Evolutionary conservation across 1,284 basidiomycete species (phyloP), one percentile per base, ranked within the genome.

Genomic region (Chalciporus sp.): DNA sequence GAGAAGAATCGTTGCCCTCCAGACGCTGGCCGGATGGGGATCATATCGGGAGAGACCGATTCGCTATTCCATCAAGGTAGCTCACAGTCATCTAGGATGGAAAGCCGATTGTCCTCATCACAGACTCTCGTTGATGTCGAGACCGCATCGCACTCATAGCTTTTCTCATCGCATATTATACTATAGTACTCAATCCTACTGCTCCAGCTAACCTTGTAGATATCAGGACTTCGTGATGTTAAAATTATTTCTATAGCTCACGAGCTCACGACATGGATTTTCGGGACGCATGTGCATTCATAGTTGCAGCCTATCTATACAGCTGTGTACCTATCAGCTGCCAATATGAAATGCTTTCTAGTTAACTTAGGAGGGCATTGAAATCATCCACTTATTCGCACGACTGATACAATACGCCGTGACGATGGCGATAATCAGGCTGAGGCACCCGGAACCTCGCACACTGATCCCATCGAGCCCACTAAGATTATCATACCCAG

Each of bases 401-500:
- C 33, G 14, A 35, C 12, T 4, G 27, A 4, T 9, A 28, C 9
- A 28, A 28, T 28, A 29, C 31, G 19, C 17, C 8, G 20, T 10
- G 23, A 29, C 29, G 23, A n/a, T n/a, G 23, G 17, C 33, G 26
- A 52, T 62, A 31, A 55, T 65, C 56, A 57, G 31, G 42, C 42
- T 47, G 27, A 49, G 37, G 44, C 17, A 42, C 49, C 54, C 16
- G 58, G 52, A 19, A 55, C 40, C n/a, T 37, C 52, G 37, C 77
- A 72, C 46, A 82, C 70, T 19, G 73, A 70, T 60, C 70, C 76
- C 85, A 89, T 88, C 44, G 71, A 72, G 19, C 63, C 58, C 2
- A 81, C 77, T 45, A 90, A 71, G 8, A 72, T 69, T 20, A 81
- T 68, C 88, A 90, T 92, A 1, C 85, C 82, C 37, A 79, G 60